phyloP scores from a whole-genome alignment of 441 rosid genomes.

The Gossypium schwendimanii region DNA sequence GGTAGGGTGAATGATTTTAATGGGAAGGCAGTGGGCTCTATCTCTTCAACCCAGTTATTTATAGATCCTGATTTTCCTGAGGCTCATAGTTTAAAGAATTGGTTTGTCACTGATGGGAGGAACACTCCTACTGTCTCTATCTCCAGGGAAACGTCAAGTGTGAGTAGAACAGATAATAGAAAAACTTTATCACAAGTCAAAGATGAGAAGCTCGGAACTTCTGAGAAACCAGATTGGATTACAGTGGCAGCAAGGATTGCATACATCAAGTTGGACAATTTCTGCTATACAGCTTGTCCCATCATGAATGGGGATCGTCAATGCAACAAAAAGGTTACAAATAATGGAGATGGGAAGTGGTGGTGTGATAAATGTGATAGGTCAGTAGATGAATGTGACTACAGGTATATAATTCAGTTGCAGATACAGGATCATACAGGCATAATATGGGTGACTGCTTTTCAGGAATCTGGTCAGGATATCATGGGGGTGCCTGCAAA shows the following conservation, averaged over 20 bases:
- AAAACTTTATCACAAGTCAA: constrained; percentile 76
- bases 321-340: constrained; percentile 78
- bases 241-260: constrained; percentile 55
- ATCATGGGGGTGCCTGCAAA: constrained; percentile 79
- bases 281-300: constrained; percentile 96
- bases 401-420: constrained; percentile 71
- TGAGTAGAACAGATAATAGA: constrained; percentile 42
- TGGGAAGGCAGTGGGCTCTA: constrained; percentile 75
- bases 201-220: constrained; percentile 84
- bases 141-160: constrained; percentile 55
- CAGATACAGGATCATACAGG: constrained; percentile 94
- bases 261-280: constrained; percentile 61
- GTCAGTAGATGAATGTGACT: constrained; percentile 68
- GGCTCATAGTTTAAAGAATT: constrained; percentile 52
- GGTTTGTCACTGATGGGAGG: constrained; percentile 76
- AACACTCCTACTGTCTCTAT: constrained; percentile 50
- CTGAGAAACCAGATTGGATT: constrained; percentile 93
- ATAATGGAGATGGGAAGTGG: constrained; percentile 90
- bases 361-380: constrained; percentile 74
- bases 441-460: constrained; percentile 80
- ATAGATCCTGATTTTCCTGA: constrained; percentile 73
- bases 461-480: constrained; percentile 77
- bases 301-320: constrained; percentile 63
- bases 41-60: constrained; percentile 60
- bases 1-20: constrained; percentile 68